Percentiles rank a stretch among this genome's conserved stretches.
phyloP scores from a whole-genome alignment of 202 grass and related monocot species.

The Cymbopogon flexuosus region DNA sequence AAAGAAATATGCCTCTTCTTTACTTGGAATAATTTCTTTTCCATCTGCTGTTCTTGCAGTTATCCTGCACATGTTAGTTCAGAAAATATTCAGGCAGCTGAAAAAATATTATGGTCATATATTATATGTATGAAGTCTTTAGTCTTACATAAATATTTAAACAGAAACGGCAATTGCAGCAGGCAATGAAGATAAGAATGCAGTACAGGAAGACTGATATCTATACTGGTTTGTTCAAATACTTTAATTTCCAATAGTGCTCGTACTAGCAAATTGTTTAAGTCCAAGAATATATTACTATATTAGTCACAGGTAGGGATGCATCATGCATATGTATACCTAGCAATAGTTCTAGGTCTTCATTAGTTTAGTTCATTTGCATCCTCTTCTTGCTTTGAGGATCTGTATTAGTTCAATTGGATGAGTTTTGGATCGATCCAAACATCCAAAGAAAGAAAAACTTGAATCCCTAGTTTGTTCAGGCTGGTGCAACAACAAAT shows the following conservation, averaged over 20 bases:
- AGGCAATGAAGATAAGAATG: constrained; percentile 15
- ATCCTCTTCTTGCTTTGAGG: background rate
- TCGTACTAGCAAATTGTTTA: background rate
- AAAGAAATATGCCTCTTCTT: constrained; percentile 76
- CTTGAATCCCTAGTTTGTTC: background rate
- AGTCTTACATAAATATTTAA: background rate
- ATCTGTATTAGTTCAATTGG: background rate
- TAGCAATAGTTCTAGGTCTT: background rate
- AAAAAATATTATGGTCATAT: background rate
- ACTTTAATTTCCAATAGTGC: constrained; percentile 13
- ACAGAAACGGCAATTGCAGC: background rate
- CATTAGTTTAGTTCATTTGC: background rate
- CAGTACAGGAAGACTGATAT: background rate
- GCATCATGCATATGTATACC: background rate
- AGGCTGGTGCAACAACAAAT: constrained; percentile 9
- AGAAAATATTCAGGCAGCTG: background rate
- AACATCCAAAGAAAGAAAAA: background rate
- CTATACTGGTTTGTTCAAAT: background rate
- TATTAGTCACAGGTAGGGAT: background rate
- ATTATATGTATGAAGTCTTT: constrained; percentile 10
- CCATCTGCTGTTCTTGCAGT: constrained; percentile 70
- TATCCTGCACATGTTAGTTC: constrained; percentile 56
- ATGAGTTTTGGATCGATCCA: background rate
- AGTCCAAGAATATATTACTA: background rate
- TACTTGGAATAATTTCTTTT: constrained; percentile 59